Percentiles rank a stretch among this genome's conserved stretches.
These are phyloP conservation scores for Porpolomopsis calyptriformis DNA, from an alignment of 768 basidiomycete genomes.

Conservation along the genomic window DNA sequence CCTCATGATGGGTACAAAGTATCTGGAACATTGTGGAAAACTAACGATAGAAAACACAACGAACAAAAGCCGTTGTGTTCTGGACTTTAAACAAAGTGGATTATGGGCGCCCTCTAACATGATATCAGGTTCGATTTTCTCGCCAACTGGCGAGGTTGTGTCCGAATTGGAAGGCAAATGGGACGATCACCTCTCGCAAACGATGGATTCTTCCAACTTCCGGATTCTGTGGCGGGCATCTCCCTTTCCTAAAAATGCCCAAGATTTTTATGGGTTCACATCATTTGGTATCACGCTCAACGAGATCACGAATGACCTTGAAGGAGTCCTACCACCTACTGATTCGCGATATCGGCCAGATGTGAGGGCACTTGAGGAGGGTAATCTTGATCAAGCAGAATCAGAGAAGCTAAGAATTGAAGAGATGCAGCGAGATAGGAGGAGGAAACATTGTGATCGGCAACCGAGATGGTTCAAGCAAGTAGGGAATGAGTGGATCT, in stretches of 20 bases:
- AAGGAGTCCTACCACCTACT: conserved; percentile 58
- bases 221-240: conserved; percentile 68
- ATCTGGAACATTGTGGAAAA: conserved; percentile 76
- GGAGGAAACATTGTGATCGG: conserved; percentile 47
- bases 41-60: conserved; percentile 61
- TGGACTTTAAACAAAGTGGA: conserved; percentile 82
- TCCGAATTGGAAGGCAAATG: conserved; percentile 79
- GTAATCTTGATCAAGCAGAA: conserved; percentile 61
- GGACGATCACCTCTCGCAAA: conserved; percentile 73
- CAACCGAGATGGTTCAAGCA: conserved; percentile 69
- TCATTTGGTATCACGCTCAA: conserved; percentile 71
- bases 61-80: conserved; percentile 44
- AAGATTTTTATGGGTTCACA: conserved; percentile 77
- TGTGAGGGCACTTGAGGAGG: conserved; percentile 74
- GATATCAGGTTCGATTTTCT: conserved; percentile 51
- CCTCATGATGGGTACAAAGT: conserved; percentile 84
- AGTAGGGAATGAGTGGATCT: conserved; percentile 62
- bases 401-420: conserved; percentile 62
- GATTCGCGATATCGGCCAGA: conserved; percentile 79
- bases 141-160: conserved; percentile 39
- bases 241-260: conserved; percentile 61
- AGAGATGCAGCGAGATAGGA: conserved; percentile 64
- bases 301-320: conserved; percentile 60
- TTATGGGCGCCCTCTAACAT: conserved; percentile 76
- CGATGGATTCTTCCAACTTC: conserved; percentile 55